phyloP scores from a whole-genome alignment of 2,329 filamentous ascomycete species.

The Aspergillus udagawae region DNA sequence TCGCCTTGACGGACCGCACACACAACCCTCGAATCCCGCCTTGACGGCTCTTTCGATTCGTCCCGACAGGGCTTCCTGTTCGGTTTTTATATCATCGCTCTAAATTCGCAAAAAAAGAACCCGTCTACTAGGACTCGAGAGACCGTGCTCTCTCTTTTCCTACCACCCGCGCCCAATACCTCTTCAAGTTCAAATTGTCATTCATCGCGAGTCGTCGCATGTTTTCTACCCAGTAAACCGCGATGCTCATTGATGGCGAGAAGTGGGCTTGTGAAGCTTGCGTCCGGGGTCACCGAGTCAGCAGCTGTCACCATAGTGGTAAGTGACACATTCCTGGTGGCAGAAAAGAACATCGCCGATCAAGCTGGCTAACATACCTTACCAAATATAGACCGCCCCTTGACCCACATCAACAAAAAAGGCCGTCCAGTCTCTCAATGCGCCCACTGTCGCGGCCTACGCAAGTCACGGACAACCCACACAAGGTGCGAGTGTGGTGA shows the following conservation, averaged over 20 bases:
- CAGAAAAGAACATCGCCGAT: background rate
- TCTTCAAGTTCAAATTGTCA: constrained; percentile 12
- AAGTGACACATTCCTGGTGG: constrained; percentile 42
- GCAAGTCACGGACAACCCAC: constrained; percentile 92
- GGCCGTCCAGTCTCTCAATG: constrained; percentile 97
- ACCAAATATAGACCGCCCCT: constrained; percentile 66
- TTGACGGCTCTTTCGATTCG: constrained; percentile 29
- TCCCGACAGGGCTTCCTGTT: constrained; percentile 21
- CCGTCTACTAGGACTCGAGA: constrained; percentile 6
- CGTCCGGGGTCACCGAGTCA: constrained; percentile 96
- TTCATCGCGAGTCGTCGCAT: constrained; percentile 38
- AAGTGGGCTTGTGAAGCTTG: constrained; percentile 98
- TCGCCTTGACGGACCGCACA: constrained; percentile 24
- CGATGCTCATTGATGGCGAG: constrained; percentile 86
- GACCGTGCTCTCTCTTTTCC: constrained; percentile 8
- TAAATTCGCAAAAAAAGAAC: constrained; percentile 4
- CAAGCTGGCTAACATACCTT: background rate
- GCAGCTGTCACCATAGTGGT: constrained; percentile 96
- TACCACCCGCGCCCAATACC: constrained; percentile 6
- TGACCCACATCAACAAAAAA: constrained; percentile 96
- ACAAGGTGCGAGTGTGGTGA: constrained; percentile 96
- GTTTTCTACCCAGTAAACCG: constrained; percentile 34
- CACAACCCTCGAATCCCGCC: constrained; percentile 22
- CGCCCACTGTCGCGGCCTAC: constrained; percentile 89
- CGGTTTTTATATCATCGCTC: constrained; percentile 7